phyloP scores from a whole-genome alignment of 164 flowering plant genomes.

The Chimonanthus salicifolius region DNA sequence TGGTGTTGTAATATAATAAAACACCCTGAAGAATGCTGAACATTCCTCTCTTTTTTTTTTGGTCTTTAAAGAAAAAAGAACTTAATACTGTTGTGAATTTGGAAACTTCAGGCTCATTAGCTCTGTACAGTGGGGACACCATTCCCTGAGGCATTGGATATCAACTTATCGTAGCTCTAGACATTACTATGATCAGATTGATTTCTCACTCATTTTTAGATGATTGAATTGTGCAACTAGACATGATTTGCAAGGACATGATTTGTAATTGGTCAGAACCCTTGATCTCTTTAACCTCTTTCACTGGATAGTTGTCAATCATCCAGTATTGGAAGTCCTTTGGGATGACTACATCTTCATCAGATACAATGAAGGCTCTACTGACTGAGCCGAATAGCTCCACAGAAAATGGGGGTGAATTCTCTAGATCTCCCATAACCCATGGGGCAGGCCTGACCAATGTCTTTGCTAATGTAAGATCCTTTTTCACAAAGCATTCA shows the following conservation, averaged over 20 bases:
- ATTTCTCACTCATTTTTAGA: too few relatives aligned
- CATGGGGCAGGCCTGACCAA: slow-evolving; percentile 19
- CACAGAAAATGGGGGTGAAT: slow-evolving; percentile 10
- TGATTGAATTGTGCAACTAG: too few relatives aligned
- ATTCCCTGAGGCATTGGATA: too few relatives aligned
- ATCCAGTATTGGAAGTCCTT: slow-evolving; percentile 16
- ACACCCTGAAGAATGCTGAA: too few relatives aligned
- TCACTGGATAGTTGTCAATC: slow-evolving; percentile 18
- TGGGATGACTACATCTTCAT: slow-evolving; percentile 6
- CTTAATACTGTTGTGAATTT: too few relatives aligned
- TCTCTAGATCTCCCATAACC: slow-evolving; percentile 12
- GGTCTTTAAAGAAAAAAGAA: too few relatives aligned
- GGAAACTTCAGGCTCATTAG: too few relatives aligned
- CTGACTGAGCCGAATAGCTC: slow-evolving; percentile 13
- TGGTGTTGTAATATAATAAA: not conserved
- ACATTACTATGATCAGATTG: too few relatives aligned
- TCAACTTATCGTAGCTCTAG: too few relatives aligned
- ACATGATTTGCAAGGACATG: too few relatives aligned
- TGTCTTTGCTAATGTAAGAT: slow-evolving; percentile 18
- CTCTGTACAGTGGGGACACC: too few relatives aligned
- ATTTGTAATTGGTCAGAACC: slow-evolving; percentile 13
- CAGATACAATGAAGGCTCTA: slow-evolving; percentile 13
- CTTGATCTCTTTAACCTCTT: slow-evolving; percentile 26
- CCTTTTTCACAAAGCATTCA: slow-evolving; percentile 12
- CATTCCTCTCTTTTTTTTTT: too few relatives aligned